A percentile compares a stretch with the other conserved stretches of the same genome.
Conservation (phyloP, 192 early-diverging fungal genomes). For the Martensiomyces pterosporus region DNA sequence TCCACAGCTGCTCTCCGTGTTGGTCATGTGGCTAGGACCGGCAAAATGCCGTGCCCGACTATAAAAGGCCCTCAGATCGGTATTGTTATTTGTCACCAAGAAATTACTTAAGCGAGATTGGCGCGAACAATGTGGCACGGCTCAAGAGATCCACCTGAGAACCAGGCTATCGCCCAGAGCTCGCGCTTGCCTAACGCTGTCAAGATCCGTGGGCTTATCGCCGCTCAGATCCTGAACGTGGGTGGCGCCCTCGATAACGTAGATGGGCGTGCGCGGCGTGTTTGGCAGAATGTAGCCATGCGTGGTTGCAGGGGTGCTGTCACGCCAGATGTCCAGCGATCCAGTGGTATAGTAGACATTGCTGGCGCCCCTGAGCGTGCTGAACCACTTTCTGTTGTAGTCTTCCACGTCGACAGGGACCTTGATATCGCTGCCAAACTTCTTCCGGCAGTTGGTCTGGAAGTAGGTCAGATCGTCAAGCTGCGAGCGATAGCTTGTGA, state of each 20-base stretch:
- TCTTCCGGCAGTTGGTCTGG: constrained; percentile 31
- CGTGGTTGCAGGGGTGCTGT: constrained; percentile 13
- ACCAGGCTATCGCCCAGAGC: no score
- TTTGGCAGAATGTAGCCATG: constrained; percentile 20
- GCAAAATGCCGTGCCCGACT: no score
- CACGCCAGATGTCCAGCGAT: constrained; percentile 23
- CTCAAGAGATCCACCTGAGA: no score
- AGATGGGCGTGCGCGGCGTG: constrained; percentile 14
- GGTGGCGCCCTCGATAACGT: constrained; percentile 19
- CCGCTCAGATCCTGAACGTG: constrained; percentile 19
- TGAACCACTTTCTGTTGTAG: constrained; percentile 27
- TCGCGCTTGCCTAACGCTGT: constrained; percentile 14
- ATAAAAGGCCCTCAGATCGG: no score
- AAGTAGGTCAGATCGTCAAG: constrained; percentile 30
- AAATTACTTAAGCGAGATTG: no score
- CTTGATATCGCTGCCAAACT: constrained; percentile 27
- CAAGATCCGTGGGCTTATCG: constrained; percentile 7
- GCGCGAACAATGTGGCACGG: no score
- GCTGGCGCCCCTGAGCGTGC: constrained; percentile 11
- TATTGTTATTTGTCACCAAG: no score
- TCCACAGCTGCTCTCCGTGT: no score
- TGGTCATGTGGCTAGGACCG: no score
- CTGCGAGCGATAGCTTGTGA: constrained; percentile 28
- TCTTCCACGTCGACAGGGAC: constrained; percentile 15
- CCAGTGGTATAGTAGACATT: constrained; percentile 33